These are phyloP conservation scores for Saraca asoca DNA, from an alignment of 331 rosid species.

Conservation along the genomic window DNA sequence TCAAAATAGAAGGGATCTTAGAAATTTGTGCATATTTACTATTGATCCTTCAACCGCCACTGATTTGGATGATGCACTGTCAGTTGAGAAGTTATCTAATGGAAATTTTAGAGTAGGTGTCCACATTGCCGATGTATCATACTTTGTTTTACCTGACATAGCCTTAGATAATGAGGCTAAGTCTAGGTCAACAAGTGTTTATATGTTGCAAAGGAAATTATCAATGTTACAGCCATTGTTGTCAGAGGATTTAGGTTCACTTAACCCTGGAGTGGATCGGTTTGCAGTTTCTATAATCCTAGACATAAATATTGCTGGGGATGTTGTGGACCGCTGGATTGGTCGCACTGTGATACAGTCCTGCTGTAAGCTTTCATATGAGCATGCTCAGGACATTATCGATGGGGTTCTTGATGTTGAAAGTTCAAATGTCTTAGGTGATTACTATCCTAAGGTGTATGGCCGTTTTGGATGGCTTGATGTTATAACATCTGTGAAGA, in stretches of 20 bases:
- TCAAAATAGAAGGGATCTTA: conserved; percentile 61
- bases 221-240: conserved; percentile 80
- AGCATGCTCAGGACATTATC: conserved; percentile 71
- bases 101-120: conserved; percentile 79
- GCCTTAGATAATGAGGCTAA: conserved; percentile 71
- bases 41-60: conserved; percentile 82
- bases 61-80: conserved; percentile 90
- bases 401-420: conserved; percentile 48
- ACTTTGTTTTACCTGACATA: conserved; percentile 76
- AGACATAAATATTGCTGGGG: conserved; percentile 62
- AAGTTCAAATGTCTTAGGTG: conserved; percentile 30
- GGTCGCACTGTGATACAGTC: conserved; percentile 81
- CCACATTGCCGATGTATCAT: conserved; percentile 87
- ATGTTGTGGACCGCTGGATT: conserved; percentile 70
- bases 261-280: conserved; percentile 82
- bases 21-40: conserved; percentile 74
- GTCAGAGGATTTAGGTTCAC: conserved; percentile 73
- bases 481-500: conserved; percentile 58
- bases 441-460: conserved; percentile 53
- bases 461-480: conserved; percentile 70
- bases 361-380: conserved; percentile 87
- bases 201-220: conserved; percentile 60
- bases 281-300: conserved; percentile 75
- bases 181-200: conserved; percentile 75
- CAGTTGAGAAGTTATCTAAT: conserved; percentile 65